Percentiles rank a stretch among this genome's conserved stretches.
phyloP scores from a whole-genome alignment of 441 rosid species.

The Corymbia calophylla region DNA sequence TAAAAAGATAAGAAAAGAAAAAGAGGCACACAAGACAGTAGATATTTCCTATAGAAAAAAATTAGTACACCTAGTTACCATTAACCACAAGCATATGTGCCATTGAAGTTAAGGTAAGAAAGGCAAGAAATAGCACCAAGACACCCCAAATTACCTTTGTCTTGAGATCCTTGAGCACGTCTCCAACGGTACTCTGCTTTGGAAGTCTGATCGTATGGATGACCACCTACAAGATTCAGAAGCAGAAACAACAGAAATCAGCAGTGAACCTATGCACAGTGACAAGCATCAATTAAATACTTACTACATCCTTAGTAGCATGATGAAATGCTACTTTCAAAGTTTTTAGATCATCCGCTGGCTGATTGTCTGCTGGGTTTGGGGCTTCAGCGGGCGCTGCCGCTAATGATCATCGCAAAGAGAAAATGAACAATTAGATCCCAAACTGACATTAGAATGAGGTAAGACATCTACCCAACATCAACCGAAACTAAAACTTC shows the following conservation, averaged over 20 bases:
- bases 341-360: constrained; percentile 39
- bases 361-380: background rate
- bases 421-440: background rate
- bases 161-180: constrained; percentile 63
- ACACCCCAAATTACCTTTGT: constrained; percentile 32
- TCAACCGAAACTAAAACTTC: background rate
- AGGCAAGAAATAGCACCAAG: background rate
- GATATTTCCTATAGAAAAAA: background rate
- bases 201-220: constrained; percentile 67
- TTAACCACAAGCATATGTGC: background rate
- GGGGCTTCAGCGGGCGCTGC: background rate
- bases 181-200: constrained; percentile 65
- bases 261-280: background rate
- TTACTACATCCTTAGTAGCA: constrained; percentile 68
- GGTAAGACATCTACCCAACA: background rate
- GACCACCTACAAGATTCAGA: constrained; percentile 34
- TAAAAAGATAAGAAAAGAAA: background rate
- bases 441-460: background rate
- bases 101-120: background rate
- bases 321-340: constrained; percentile 69
- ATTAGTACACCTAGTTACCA: background rate
- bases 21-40: background rate
- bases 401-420: background rate
- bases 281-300: constrained; percentile 12
- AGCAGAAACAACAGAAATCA: background rate